These are phyloP conservation scores for Kalanchoe fedtschenkoi DNA, from an alignment of 164 flowering plant genomes.

Conservation along the genomic window DNA sequence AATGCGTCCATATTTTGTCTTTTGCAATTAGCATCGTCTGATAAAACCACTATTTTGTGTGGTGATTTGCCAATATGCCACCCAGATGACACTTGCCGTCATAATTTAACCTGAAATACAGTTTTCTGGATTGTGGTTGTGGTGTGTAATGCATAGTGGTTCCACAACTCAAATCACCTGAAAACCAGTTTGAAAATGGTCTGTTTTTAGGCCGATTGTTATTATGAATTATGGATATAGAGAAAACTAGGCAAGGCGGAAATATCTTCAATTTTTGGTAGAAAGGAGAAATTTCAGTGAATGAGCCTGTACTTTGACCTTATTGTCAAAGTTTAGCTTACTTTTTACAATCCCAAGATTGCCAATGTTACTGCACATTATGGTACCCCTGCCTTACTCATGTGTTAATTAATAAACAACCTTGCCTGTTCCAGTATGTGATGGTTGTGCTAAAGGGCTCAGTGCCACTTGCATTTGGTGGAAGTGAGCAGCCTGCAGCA, in stretches of 20 bases:
- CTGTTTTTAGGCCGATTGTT: not conserved
- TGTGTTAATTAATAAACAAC: not conserved
- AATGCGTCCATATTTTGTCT: too few species aligned
- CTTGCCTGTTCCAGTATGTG: slow-evolving; percentile 50
- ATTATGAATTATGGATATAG: not conserved
- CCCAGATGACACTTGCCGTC: too few species aligned
- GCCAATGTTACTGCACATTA: not conserved
- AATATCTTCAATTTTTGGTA: not conserved
- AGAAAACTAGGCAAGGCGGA: not conserved
- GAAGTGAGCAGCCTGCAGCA: slow-evolving; percentile 83
- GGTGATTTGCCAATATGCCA: too few species aligned
- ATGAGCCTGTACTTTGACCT: not conserved
- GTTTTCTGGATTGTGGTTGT: not conserved
- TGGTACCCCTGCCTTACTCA: not conserved
- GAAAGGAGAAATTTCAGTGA: not conserved
- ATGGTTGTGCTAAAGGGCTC: slow-evolving; percentile 95
- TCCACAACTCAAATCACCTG: not conserved
- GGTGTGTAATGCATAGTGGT: too few species aligned
- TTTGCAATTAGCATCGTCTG: too few species aligned
- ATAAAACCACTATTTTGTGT: too few species aligned
- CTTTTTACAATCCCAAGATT: not conserved
- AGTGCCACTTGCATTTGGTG: slow-evolving; percentile 84
- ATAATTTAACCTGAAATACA: not conserved
- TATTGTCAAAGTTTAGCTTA: not conserved
- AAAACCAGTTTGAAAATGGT: not conserved